Evolutionary conservation across 176 grass and related monocot species (phyloP), one percentile per base, ranked within the genome.

Genomic region (Cymbopogon citratus): DNA sequence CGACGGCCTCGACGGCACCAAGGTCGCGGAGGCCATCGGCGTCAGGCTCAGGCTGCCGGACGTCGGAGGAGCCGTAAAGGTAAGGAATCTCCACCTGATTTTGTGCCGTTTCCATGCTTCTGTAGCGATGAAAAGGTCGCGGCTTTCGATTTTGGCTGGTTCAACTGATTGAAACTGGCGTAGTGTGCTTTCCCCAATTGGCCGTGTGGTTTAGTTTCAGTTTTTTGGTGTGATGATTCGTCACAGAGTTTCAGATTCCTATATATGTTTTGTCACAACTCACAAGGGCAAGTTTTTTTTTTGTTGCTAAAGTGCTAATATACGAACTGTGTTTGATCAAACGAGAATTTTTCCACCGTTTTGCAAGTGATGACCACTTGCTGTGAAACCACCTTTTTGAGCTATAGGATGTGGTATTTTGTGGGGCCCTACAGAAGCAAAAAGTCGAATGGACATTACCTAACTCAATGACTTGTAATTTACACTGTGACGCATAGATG

Each of bases 41-140:
- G n/a, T 87, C 67, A 43, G 74, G 9, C 38, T 87, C 67, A 51
- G 74, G 10, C 39, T 90, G 5, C 87, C 87, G 18, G 92, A 95
- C 78, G n/a, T 87, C 29, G 74, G 74, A 7, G 74, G 2, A 13
- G 65, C 45, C 49, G 2, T 88, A 34, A 91, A 74, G 87, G 89
- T 91, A 74, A 80, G 62, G 12, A 54, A 54, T n/a, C 18, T 11
- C 9, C 31, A 4, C 46, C 44, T 15, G n/a, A 39, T 11, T 72
- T 51, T 72, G 25, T 15, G 23, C 10, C 15, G 7, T 56, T 54
- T 40, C 41, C 12, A 7, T 61, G 44, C 36, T 34, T 9, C 5
- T 84, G 11, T 3, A 13, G 66, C 10, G 6, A 48, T 3, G 5
- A 27, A 64, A 25, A 10, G 33, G 77, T 7, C 1, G 41, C 43